Percentiles rank a stretch among this genome's conserved stretches.
Evolutionary conservation across 2,329 filamentous ascomycete genomes (phyloP).

Genomic region (Samsoniella hepiali): DNA sequence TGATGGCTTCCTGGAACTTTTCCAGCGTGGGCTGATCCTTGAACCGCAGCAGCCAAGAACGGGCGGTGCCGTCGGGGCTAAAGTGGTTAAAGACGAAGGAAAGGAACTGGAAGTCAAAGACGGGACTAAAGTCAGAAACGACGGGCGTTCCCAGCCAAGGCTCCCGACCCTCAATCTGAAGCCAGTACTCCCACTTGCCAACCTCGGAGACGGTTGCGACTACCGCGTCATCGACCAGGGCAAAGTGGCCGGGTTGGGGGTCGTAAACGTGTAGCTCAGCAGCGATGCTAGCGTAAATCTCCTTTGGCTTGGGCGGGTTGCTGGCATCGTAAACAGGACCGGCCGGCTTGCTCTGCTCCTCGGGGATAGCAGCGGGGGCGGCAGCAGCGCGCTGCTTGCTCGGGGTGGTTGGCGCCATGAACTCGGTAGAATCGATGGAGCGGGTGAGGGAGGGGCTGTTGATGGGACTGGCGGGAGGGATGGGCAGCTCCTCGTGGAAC

Average conservation of each 20-base stretch:
- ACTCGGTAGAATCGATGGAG: conserved; percentile 55
- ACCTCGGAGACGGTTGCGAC: conserved; percentile 79
- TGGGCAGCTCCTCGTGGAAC: conserved; percentile 64
- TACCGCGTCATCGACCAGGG: conserved; percentile 72
- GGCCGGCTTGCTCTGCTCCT: conserved; percentile 33
- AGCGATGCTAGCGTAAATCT: conserved; percentile 69
- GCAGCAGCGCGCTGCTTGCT: conserved; percentile 48
- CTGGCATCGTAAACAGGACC: conserved; percentile 22
- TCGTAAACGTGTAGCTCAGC: conserved; percentile 94
- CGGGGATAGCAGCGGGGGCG: conserved; percentile 27
- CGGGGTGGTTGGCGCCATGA: conserved; percentile 45
- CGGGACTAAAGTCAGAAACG: conserved; percentile 88
- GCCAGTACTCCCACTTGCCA: conserved; percentile 92
- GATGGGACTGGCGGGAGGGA: conserved; percentile 61
- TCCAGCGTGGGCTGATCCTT: conserved; percentile 78
- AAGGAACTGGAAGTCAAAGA: conserved; percentile 98
- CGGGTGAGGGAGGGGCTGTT: conserved; percentile 55
- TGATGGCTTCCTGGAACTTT: conserved; percentile 86
- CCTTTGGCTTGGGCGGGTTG: conserved; percentile 62
- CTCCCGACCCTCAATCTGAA: conserved; percentile 74
- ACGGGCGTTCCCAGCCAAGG: conserved; percentile 87
- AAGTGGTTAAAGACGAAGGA: conserved; percentile 99
- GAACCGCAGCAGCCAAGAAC: conserved; percentile 94
- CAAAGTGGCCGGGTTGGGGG: conserved; percentile 80
- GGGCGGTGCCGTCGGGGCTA: conserved; percentile 79